A percentile compares a stretch with the other conserved stretches of the same genome.
Evolutionary conservation across 1,284 basidiomycete genomes (phyloP).

Genomic region (Ceratobasidium sp.): DNA sequence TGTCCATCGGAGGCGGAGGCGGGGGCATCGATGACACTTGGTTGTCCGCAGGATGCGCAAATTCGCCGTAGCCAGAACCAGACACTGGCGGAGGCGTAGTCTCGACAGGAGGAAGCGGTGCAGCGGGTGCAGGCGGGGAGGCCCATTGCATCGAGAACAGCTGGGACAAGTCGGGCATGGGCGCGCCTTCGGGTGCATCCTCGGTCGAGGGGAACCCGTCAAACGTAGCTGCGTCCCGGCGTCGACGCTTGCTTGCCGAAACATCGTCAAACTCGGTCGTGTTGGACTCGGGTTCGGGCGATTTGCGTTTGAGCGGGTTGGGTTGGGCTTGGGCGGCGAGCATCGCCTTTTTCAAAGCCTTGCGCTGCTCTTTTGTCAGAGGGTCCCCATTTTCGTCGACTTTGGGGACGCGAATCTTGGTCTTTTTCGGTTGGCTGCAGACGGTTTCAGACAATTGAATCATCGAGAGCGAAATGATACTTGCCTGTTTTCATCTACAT

Average conservation of each 20-base stretch:
- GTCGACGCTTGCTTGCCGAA: constrained; percentile 19
- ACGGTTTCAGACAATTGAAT: not conserved
- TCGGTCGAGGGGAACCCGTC: constrained; percentile 11
- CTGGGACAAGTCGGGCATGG: constrained; percentile 20
- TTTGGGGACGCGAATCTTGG: constrained; percentile 27
- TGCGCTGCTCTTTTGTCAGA: constrained; percentile 24
- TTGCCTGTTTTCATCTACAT: constrained; percentile 19
- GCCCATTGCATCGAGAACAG: constrained; percentile 33
- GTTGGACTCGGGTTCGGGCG: not conserved
- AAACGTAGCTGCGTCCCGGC: constrained; percentile 27
- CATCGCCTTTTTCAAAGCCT: constrained; percentile 28
- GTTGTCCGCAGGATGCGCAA: not conserved
- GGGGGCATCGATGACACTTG: not conserved
- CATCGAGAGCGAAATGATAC: not conserved
- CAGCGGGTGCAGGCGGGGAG: not conserved
- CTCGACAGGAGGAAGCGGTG: not conserved
- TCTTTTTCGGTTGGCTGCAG: constrained; percentile 12
- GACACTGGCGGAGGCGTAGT: constrained; percentile 13
- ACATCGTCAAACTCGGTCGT: not conserved
- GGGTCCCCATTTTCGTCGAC: constrained; percentile 28
- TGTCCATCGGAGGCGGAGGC: not conserved
- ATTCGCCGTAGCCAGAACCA: constrained; percentile 13
- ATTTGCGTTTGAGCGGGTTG: constrained; percentile 30
- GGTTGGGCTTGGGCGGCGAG: constrained; percentile 15
- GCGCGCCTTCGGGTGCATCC: not conserved